Evolutionary conservation across 208 protist species (phyloP).

Genomic region (Acanthamoeba royreba): DNA sequence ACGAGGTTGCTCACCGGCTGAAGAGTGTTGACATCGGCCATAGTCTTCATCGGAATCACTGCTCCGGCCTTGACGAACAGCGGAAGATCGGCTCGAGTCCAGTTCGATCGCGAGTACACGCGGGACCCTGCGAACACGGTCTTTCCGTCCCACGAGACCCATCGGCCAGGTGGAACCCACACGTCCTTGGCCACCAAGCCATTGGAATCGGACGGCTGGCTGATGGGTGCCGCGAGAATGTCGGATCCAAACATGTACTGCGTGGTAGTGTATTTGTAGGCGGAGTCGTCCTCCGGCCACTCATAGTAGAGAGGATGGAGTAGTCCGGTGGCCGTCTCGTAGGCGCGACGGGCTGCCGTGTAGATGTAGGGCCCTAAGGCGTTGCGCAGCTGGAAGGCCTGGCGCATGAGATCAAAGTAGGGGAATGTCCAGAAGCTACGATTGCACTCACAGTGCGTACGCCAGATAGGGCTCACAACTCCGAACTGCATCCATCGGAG

Average conservation of each 20-base stretch:
- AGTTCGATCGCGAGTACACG: not conserved
- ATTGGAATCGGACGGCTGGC: not conserved
- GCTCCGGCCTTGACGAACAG: not conserved
- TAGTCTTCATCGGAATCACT: not conserved
- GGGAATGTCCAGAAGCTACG: not conserved
- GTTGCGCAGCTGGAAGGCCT: conserved; percentile 44
- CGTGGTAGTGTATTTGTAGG: conserved; percentile 56
- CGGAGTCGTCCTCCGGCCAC: conserved; percentile 39
- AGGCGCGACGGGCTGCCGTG: conserved; percentile 57
- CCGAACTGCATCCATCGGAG: conserved; percentile 72
- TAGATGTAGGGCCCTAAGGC: conserved; percentile 75
- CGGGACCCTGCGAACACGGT: not conserved
- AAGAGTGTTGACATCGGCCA: not conserved
- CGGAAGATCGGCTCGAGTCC: not conserved
- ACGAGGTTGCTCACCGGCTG: not conserved
- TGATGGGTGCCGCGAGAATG: conserved; percentile 68
- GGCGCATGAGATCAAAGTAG: conserved; percentile 40
- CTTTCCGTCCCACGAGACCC: not conserved
- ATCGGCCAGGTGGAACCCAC: conserved; percentile 8
- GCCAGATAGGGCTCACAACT: conserved; percentile 63
- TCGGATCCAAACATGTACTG: conserved; percentile 74
- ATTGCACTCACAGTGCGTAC: conserved; percentile 54
- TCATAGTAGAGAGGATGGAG: conserved; percentile 75
- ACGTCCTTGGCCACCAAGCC: not conserved
- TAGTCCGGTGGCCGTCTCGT: conserved; percentile 57